These are phyloP conservation scores for Phytopythium mirpurense DNA, from an alignment of 352 stramenopile genomes.

Conservation along the genomic window DNA sequence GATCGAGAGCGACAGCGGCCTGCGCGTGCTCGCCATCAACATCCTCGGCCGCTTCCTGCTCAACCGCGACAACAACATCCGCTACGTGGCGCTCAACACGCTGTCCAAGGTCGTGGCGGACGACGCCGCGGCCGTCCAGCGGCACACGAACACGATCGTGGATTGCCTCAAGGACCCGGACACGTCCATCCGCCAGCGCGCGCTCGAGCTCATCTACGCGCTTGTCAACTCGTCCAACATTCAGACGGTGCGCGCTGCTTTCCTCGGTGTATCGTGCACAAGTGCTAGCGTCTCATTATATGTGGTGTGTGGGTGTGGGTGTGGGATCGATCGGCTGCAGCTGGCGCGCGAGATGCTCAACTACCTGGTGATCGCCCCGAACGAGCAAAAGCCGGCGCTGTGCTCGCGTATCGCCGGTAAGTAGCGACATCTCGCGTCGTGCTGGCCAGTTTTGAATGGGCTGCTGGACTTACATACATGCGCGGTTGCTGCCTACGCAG, in stretches of 20 bases:
- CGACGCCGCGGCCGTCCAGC: constrained; percentile 93
- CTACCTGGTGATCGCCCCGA: constrained; percentile 97
- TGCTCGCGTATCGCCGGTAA: constrained; percentile 93
- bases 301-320: no score
- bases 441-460: not conserved
- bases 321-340: no score
- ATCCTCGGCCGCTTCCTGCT: constrained; percentile 98
- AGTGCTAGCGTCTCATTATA: no score
- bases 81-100: constrained; percentile 99
- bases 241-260: constrained; percentile 44
- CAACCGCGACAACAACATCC: constrained; percentile 99
- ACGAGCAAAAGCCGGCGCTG: constrained; percentile 93
- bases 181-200: constrained; percentile 97
- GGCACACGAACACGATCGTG: constrained; percentile 96
- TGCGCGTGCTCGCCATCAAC: constrained; percentile 98
- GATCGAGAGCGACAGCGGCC: constrained; percentile 95
- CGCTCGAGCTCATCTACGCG: constrained; percentile 98
- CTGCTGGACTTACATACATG: no score
- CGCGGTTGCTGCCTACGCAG: constrained; percentile 22
- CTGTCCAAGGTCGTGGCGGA: constrained; percentile 90
- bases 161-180: constrained; percentile 96
- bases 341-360: constrained; percentile 98
- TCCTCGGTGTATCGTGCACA: no score
- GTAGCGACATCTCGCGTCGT: constrained; percentile 4
- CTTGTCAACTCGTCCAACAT: constrained; percentile 98